Evolutionary conservation across 2,329 filamentous ascomycete species (phyloP), one percentile per base, ranked within the genome.

Genomic region (Acephala macrosclerotiorum): DNA sequence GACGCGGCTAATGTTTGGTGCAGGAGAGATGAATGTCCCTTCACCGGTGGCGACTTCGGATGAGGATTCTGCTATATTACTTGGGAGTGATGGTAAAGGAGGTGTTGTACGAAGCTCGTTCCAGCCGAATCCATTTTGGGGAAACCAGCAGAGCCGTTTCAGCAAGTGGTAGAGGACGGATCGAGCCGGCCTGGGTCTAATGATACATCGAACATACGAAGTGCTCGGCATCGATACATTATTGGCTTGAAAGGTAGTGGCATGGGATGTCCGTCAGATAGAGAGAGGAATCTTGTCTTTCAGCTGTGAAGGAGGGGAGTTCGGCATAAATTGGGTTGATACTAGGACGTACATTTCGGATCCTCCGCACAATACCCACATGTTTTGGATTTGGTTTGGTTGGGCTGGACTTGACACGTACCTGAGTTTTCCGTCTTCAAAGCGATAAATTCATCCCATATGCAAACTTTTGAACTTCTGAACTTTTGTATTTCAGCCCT

Each of bases 11-110:
- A 38, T 60, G n/a, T 26, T 42, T 22, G 14, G 18, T 47, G 16
- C 42, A 72, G 70, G 71, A 38, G 71, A 72, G 61, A 70, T 72
- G 67, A 76, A 78, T 42, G 79, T 83, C 42, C 78, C 82, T 8
- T 77, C 77, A 20, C 80, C 79, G 33, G 77, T 81, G 1, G 77
- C 77, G 29, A 33, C 29, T 9, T 33, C 29, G 51, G 81, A 84
- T 53, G 78, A 80, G 42, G 68, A 75, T 18, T 42, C 56, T 18
- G 64, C 64, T 20, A 49, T 57, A 3, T 45, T 66, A 29, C 35
- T 65, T 8, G 35, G 42, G 36, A 57, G 45, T 14, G 61, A 58
- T 20, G 45, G 58, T 29, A 60, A 65, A 14, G 35, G 45, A 4
- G 33, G 26, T 22, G 53, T 38, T 20, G 60, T 42, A 25, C 49